phyloP scores from a whole-genome alignment of 2,329 filamentous ascomycete genomes.

The Botrytis fragariae region DNA sequence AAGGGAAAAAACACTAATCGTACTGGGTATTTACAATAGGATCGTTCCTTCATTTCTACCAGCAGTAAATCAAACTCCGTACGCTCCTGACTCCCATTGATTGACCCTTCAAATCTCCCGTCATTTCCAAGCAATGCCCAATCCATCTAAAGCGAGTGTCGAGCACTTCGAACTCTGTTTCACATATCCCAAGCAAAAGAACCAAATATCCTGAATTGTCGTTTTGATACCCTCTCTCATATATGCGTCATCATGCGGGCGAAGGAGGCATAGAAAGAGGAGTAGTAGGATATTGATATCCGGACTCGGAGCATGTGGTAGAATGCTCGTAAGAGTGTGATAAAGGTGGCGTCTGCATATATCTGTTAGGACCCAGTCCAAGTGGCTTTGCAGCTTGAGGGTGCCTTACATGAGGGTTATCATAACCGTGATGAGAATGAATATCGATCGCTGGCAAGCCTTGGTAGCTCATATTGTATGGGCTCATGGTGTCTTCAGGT shows the following conservation, averaged over 20 bases:
- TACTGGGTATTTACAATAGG: conserved; percentile 34
- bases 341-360: conserved; percentile 68
- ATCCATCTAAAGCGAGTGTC: conserved; percentile 36
- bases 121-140: conserved; percentile 24
- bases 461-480: conserved; percentile 65
- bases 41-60: conserved; percentile 20
- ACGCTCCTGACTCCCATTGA: conserved; percentile 33
- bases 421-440: conserved; percentile 59
- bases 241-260: conserved; percentile 50
- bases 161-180: conserved; percentile 39
- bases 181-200: conserved; percentile 19
- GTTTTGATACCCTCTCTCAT: conserved; percentile 24
- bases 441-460: conserved; percentile 61
- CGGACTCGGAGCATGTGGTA: conserved; percentile 58
- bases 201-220: conserved; percentile 22
- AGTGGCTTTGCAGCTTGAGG: conserved; percentile 28
- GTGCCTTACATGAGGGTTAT: conserved; percentile 73
- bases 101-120: conserved; percentile 25
- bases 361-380: conserved; percentile 26
- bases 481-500: conserved; percentile 58
- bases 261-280: conserved; percentile 72
- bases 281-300: conserved; percentile 64
- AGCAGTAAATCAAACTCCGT: conserved; percentile 21
- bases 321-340: conserved; percentile 72
- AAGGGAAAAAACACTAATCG: conserved; percentile 18